Base-by-base conservation (phyloP, 371 early-diverging fungal species). In the Amoeboaphelidium protococcarum region DNA sequence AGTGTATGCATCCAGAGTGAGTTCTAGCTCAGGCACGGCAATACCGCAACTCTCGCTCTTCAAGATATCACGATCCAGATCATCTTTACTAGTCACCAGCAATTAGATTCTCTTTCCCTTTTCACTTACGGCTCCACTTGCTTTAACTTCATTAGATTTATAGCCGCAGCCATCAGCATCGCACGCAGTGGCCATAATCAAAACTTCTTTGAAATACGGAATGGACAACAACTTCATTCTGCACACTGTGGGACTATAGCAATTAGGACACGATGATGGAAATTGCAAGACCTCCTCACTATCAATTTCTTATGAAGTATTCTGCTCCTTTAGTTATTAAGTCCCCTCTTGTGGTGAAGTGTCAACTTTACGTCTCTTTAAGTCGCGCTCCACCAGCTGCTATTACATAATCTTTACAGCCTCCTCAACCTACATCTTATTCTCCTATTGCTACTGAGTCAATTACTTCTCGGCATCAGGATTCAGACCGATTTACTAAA, bases 111-210 rank as follows among this genome's bases (percentile, higher is more conserved):
- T 64, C 54, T 71, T 75, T 48, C 89, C 92, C 51, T 70, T 59
- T 2, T 64, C 65, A 44, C 80, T 64, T 41, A 91, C 80, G 13
- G 87, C 71, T 6, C 90, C 88, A 45, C 88, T 85, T 23, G 86
- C 76, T 68, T 91, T 91, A 56, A 91, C 87, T 58, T 91, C 92
- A 57, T 87, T 89, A 49, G 74, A 75, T 73, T 87, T 89, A 65
- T 80, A 91, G 13, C 89, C 90, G 58, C 92, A 91, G 68, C 64
- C 20, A 62, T 47, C 26, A 10, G 19, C 43, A 23, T 20, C 22
- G 63, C 92, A 91, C 47, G 68, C 67, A 3, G 88, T 88, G n/a
- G 87, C 74, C 92, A 89, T 89, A 53, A 91, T 78, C 40, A 91
- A 78, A 13, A 90, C 86, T 53, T 91, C 81, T 59, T 87, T 86